These are phyloP conservation scores for Diaporthe nobilis DNA, from an alignment of 2,329 filamentous ascomycete species.

Conservation along the genomic window DNA sequence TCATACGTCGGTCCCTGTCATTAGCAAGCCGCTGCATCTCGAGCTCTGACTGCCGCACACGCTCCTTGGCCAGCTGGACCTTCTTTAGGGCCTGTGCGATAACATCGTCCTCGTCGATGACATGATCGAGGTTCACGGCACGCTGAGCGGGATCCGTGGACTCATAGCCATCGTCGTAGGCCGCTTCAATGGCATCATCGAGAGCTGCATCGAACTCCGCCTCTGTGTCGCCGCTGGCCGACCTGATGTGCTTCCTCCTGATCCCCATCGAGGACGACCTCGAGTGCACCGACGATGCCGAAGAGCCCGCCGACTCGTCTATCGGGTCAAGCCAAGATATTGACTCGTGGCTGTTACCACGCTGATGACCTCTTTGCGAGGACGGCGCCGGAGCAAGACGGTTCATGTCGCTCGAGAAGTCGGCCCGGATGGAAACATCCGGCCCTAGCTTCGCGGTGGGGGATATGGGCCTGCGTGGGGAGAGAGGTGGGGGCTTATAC, in stretches of 20 bases:
- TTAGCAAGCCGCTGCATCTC: conserved; percentile 76
- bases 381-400: conserved; percentile 44
- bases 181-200: conserved; percentile 95
- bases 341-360: conserved; percentile 81
- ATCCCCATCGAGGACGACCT: conserved; percentile 79
- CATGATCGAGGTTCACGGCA: conserved; percentile 4
- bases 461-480: conserved; percentile 72
- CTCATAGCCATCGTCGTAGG: conserved; percentile 93
- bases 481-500: conserved; percentile 80
- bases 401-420: conserved; percentile 52
- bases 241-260: conserved; percentile 78
- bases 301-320: conserved; percentile 88
- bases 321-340: conserved; percentile 96
- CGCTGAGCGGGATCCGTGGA: conserved; percentile 49
- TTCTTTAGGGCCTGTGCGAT: conserved; percentile 72
- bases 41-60: conserved; percentile 79
- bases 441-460: conserved; percentile 53
- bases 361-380: conserved; percentile 56
- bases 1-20: conserved; percentile 68
- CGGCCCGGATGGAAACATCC: conserved; percentile 51
- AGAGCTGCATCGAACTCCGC: conserved; percentile 94
- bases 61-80: conserved; percentile 82
- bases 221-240: conserved; percentile 80
- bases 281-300: conserved; percentile 84
- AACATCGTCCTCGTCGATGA: conserved; percentile 55